Evolutionary conservation across 169 alveolate species (phyloP).

Genomic region (Plasmodium vinckei): DNA sequence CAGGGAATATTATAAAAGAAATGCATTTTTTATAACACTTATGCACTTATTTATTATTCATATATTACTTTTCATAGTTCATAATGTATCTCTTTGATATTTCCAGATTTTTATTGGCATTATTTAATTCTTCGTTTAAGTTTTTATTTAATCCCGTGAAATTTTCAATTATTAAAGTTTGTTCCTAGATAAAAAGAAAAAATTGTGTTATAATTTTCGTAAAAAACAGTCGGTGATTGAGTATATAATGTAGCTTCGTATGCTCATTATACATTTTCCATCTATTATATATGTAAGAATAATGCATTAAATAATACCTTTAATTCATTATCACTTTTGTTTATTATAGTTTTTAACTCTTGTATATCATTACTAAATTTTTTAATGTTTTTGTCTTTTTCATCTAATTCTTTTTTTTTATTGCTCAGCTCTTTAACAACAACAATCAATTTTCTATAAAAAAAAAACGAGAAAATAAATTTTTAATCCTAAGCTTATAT

Average conservation of each 20-base stretch:
- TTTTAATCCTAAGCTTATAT: neutral
- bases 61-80: constrained; percentile 74
- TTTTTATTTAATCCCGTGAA: constrained; percentile 73
- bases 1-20: constrained; percentile 7
- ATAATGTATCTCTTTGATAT: constrained; percentile 74
- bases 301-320: constrained; percentile 44
- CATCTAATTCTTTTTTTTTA: constrained; percentile 72
- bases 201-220: constrained; percentile 8
- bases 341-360: constrained; percentile 68
- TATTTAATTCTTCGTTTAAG: constrained; percentile 67
- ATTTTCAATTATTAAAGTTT: constrained; percentile 73
- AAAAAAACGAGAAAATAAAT: constrained; percentile 23
- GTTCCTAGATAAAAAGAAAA: constrained; percentile 62
- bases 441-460: constrained; percentile 74
- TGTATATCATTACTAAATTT: constrained; percentile 68
- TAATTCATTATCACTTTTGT: constrained; percentile 70
- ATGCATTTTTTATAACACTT: constrained; percentile 11
- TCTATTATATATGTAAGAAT: constrained; percentile 7
- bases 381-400: constrained; percentile 72
- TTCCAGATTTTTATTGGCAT: constrained; percentile 75
- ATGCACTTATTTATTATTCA: neutral
- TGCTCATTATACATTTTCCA: constrained; percentile 8
- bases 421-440: constrained; percentile 76
- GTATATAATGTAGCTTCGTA: constrained; percentile 9
- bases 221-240: neutral